phyloP scores from a whole-genome alignment of 768 basidiomycete genomes.

The Piloderma croceum region DNA sequence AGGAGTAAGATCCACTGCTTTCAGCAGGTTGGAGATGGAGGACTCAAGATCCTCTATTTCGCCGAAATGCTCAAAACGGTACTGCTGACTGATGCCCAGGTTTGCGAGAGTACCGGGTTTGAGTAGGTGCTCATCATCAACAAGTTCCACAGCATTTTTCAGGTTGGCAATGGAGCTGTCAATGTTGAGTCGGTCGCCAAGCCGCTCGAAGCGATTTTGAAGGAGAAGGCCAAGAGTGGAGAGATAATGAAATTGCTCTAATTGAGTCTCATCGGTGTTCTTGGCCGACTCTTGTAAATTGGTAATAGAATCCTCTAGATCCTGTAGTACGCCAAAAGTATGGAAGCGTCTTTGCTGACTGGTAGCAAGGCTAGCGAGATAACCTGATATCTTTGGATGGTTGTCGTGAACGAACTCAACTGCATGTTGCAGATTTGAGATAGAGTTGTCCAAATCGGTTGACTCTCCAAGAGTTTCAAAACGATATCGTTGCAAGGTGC shows the following conservation, averaged over 20 bases:
- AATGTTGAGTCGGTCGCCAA: too few species aligned
- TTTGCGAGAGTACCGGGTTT: conserved; percentile 3
- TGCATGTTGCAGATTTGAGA: neutral
- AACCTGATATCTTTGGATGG: neutral
- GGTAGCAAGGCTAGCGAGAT: neutral
- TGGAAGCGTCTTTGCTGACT: too few species aligned
- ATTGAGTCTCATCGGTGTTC: too few species aligned
- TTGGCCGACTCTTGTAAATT: too few species aligned
- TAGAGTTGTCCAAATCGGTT: neutral
- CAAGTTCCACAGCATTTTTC: conserved; percentile 9
- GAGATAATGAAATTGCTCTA: too few species aligned
- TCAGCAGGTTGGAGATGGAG: conserved; percentile 4
- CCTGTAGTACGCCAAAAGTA: too few species aligned
- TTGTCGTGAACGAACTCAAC: neutral
- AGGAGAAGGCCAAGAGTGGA: too few species aligned
- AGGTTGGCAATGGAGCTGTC: too few species aligned
- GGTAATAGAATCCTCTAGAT: too few species aligned
- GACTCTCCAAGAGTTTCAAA: too few species aligned
- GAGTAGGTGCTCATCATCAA: conserved; percentile 8
- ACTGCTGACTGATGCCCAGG: conserved; percentile 5
- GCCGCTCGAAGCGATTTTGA: too few species aligned
- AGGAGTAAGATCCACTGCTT: conserved; percentile 8
- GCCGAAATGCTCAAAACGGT: conserved; percentile 9
- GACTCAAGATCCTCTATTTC: conserved; percentile 4
- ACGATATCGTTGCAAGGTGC: too few species aligned